Percentiles rank a stretch among this genome's conserved stretches.
Evolutionary conservation across 1,139 yeast genomes (phyloP).

Genomic region (Hemisphaericaspora xylofermentans): DNA sequence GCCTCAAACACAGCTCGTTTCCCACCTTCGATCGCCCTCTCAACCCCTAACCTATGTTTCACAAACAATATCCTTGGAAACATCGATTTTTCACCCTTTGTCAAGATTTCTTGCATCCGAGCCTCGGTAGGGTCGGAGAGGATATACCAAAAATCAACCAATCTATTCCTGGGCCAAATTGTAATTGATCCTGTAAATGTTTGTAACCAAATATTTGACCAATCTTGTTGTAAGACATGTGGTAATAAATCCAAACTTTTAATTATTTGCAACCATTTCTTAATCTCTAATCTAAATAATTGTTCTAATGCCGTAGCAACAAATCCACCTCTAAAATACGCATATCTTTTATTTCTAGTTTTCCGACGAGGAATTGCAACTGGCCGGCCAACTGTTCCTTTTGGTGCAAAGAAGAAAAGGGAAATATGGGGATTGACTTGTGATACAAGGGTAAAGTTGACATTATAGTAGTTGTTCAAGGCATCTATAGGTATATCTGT

Average conservation of each 20-base stretch:
- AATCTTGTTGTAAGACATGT: conserved; percentile 69
- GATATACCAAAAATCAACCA: conserved; percentile 62
- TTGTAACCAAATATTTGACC: conserved; percentile 78
- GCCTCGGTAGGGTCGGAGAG: conserved; percentile 67
- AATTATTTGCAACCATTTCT: conserved; percentile 71
- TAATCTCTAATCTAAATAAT: conserved; percentile 66
- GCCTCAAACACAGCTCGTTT: conserved; percentile 17
- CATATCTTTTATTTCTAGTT: conserved; percentile 35
- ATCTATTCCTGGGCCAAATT: conserved; percentile 66
- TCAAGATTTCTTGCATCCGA: conserved; percentile 53
- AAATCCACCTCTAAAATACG: conserved; percentile 71
- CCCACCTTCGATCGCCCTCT: conserved; percentile 61
- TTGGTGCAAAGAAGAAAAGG: conserved; percentile 73
- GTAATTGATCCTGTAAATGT: conserved; percentile 74
- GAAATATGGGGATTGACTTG: conserved; percentile 85
- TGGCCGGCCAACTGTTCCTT: conserved; percentile 81
- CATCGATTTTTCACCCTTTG: conserved; percentile 64
- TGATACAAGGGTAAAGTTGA: conserved; percentile 71
- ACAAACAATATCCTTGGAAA: conserved; percentile 68
- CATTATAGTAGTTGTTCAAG: conserved; percentile 73
- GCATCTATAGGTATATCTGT: conserved; percentile 73
- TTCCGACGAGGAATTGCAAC: conserved; percentile 57
- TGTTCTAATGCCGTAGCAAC: conserved; percentile 72
- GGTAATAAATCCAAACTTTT: conserved; percentile 69
- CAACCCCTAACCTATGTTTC: conserved; percentile 60